These are phyloP conservation scores for Annona squamosa DNA, from an alignment of 164 flowering plant genomes.

Conservation along the genomic window DNA sequence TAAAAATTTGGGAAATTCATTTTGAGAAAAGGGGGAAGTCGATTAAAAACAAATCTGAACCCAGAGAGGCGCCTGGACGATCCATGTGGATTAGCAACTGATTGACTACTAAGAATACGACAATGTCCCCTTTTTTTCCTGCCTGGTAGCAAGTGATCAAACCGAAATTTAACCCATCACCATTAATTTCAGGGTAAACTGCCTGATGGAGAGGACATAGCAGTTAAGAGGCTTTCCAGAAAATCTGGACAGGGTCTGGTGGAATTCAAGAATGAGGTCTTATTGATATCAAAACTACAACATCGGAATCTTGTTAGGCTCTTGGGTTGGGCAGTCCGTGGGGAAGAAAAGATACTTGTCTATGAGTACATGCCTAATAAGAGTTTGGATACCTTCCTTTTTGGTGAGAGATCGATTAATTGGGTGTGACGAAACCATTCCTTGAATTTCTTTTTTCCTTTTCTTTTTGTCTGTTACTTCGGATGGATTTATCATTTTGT, in stretches of 20 bases:
- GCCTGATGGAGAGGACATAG: slow-evolving; percentile 24
- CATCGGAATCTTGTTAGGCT: slow-evolving; percentile 38
- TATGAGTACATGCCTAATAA: slow-evolving; percentile 34
- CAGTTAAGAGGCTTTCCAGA: slow-evolving; percentile 37
- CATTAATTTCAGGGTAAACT: slow-evolving; percentile 24
- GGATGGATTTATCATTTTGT: neutral
- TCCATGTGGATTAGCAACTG: too few species aligned
- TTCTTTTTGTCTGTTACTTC: neutral
- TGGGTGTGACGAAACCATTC: neutral
- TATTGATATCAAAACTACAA: slow-evolving; percentile 32
- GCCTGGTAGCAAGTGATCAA: neutral
- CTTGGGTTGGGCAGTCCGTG: slow-evolving; percentile 29
- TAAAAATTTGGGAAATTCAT: too few species aligned
- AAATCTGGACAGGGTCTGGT: slow-evolving; percentile 27
- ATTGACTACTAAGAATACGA: too few species aligned
- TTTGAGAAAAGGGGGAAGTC: too few species aligned
- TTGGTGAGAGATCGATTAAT: slow-evolving; percentile 12
- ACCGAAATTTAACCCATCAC: too few species aligned
- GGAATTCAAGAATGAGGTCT: slow-evolving; percentile 34
- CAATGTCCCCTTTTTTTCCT: too few species aligned
- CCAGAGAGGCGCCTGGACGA: too few species aligned
- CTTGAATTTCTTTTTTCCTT: neutral
- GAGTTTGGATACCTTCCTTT: slow-evolving; percentile 27
- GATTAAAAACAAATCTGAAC: too few species aligned
- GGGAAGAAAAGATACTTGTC: slow-evolving; percentile 30